Evolutionary conservation across 129 eudicot species (phyloP), one percentile per base, ranked within the genome.

Genomic region (Flaveria linearis): DNA sequence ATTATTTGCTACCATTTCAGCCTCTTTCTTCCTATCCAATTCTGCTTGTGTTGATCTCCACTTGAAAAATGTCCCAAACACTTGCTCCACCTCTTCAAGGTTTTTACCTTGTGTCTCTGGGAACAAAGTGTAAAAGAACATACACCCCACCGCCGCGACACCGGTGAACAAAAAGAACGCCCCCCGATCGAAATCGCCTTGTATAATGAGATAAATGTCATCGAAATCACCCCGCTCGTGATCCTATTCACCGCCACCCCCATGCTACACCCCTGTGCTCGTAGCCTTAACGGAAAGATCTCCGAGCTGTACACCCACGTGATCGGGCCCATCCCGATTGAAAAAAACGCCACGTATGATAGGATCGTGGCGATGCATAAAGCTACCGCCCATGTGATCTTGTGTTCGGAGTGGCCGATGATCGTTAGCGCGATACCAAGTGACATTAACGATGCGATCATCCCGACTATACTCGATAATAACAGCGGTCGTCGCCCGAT

Each of bases 61-160:
- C 63, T 72, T 83, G 33, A 88, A 88, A 50, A 71, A 88, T 7
- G 86, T 88, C 65, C 93, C 93, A 9, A 89, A 89, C 72, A 89
- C 70, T 7, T 30, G 42, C 61, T 85, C 89, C 60, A 85, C 84
- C 36, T 89, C 89, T 69, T 89, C 95, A 4, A 89, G 89, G 71
- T 84, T 84, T 43, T 60, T 84, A 49, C 92, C 96, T n/a, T 62
- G 86, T 53, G 96, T 89, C 76, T 89, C 96, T 1, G 96, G 96
- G 46, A 46, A 68, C 52, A 89, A 4, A 12, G 86, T 75, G 41
- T 60, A 89, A 41, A 89, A 82, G 74, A 89, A 85, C 55, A 89
- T 57, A 62, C 78, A 85, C 8, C 78, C 88, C 11, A 83, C 78
- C 0, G 36, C 14, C 0, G 90, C 86, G 0, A 89, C 7, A 6